phyloP scores from a whole-genome alignment of 208 protist genomes.

The Tritrichomonas foetus region DNA sequence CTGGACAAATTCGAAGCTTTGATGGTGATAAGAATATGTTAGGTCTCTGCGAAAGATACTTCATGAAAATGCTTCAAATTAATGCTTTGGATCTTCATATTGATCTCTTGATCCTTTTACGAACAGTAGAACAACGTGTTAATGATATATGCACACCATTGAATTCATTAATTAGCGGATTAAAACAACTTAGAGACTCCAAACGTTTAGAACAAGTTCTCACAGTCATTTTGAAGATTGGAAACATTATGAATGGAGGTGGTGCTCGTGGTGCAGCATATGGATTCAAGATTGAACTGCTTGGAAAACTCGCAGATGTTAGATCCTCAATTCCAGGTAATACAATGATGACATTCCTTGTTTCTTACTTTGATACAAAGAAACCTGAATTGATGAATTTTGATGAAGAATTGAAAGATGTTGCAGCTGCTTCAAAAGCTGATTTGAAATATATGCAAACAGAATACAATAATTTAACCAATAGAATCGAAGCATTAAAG shows the following conservation, averaged over 20 bases:
- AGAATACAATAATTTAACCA: not conserved
- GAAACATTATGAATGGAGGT: slow-evolving; percentile 29
- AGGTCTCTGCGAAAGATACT: not conserved
- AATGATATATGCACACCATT: not conserved
- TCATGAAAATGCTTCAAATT: not conserved
- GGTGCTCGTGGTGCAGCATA: not conserved
- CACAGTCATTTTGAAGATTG: not conserved
- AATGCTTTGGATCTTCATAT: not conserved
- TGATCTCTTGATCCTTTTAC: not conserved
- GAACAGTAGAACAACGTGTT: not conserved
- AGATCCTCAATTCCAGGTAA: not conserved
- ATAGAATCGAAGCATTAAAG: not conserved
- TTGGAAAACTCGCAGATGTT: not conserved
- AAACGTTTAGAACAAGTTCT: not conserved
- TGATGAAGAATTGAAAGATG: not conserved
- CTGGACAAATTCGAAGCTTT: not conserved
- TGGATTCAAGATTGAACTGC: slow-evolving; percentile 23
- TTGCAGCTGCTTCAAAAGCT: not conserved
- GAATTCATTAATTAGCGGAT: not conserved
- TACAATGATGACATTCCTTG: not conserved
- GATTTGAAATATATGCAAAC: not conserved
- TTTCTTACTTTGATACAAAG: not conserved
- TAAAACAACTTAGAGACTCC: not conserved
- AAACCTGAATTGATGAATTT: not conserved
- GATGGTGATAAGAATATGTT: not conserved